These are phyloP conservation scores for Cucurbita pepo DNA, from an alignment of 306 rosid species.

Conservation along the genomic window DNA sequence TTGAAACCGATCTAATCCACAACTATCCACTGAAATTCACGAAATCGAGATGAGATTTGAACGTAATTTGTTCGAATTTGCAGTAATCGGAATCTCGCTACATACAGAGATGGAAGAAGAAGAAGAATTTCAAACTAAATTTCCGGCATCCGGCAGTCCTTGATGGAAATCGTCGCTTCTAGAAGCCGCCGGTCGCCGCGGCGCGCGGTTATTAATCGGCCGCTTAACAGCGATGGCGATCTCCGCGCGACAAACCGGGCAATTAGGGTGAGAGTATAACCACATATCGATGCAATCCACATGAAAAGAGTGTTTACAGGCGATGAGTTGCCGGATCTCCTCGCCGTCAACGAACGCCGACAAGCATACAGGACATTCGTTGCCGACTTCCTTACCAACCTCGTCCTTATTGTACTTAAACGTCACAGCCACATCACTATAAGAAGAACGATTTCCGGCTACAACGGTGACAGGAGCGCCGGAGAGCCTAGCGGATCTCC, in stretches of 20 bases:
- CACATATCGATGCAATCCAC: slow-evolving; percentile 44
- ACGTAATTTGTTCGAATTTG: background rate
- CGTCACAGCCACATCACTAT: slow-evolving; percentile 9
- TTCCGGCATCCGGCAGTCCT: slow-evolving; percentile 8
- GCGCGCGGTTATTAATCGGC: background rate
- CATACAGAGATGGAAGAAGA: background rate
- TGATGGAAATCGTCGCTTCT: slow-evolving; percentile 5
- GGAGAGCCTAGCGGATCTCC: slow-evolving; percentile 8
- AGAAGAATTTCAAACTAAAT: slow-evolving; percentile 1
- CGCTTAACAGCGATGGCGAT: slow-evolving; percentile 20
- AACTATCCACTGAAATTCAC: background rate
- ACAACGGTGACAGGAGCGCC: background rate
- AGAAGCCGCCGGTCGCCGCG: background rate
- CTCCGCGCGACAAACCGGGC: slow-evolving; percentile 63
- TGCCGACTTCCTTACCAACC: slow-evolving; percentile 28
- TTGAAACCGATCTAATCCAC: background rate
- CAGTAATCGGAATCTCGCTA: background rate
- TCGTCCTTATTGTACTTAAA: slow-evolving; percentile 28
- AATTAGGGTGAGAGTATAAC: slow-evolving; percentile 46
- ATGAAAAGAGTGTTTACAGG: slow-evolving; percentile 66
- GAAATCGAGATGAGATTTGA: background rate
- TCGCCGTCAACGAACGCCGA: slow-evolving; percentile 49
- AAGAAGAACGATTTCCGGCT: background rate
- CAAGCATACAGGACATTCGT: slow-evolving; percentile 74
- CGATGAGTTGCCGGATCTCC: slow-evolving; percentile 39